Evolutionary conservation across 2,329 filamentous ascomycete genomes (phyloP).

Genomic region (Cordyceps javanica): DNA sequence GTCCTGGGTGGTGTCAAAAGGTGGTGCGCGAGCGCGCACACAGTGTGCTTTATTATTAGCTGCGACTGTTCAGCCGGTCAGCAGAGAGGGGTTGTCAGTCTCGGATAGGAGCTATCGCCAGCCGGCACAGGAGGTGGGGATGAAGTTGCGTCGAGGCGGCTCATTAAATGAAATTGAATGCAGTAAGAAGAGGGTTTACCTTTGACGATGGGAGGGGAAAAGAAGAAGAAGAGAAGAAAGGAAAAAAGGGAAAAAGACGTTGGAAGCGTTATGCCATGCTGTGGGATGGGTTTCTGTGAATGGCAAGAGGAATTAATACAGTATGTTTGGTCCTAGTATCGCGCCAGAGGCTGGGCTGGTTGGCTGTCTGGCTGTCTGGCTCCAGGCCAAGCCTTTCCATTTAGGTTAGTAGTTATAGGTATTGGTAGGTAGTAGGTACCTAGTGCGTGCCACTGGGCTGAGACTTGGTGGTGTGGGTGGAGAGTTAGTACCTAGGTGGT

Average conservation of each 20-base stretch:
- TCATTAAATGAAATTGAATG: not conserved
- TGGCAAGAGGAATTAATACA: too few species aligned
- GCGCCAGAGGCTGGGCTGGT: not conserved
- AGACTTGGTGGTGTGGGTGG: too few species aligned
- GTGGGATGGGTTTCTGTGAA: not conserved
- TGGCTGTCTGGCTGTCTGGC: not conserved
- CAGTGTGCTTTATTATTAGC: not conserved
- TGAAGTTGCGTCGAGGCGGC: not conserved
- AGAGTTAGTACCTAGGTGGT: too few species aligned
- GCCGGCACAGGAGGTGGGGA: not conserved
- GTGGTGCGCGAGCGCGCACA: too few species aligned
- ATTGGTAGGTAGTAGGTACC: too few species aligned
- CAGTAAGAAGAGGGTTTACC: not conserved
- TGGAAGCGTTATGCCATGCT: not conserved
- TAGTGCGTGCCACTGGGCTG: too few species aligned
- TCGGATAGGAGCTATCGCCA: not conserved
- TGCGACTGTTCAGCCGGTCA: not conserved
- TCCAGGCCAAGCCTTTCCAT: too few species aligned
- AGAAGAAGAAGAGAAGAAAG: not conserved
- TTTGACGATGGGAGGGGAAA: too few species aligned
- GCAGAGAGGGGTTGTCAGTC: not conserved
- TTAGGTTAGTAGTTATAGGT: too few species aligned
- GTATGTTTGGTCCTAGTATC: too few species aligned
- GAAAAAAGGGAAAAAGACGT: not conserved
- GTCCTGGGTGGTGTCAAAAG: not conserved